These are phyloP conservation scores for Schwanniomyces polymorphus DNA, from an alignment of 805 yeast species.

Conservation along the genomic window DNA sequence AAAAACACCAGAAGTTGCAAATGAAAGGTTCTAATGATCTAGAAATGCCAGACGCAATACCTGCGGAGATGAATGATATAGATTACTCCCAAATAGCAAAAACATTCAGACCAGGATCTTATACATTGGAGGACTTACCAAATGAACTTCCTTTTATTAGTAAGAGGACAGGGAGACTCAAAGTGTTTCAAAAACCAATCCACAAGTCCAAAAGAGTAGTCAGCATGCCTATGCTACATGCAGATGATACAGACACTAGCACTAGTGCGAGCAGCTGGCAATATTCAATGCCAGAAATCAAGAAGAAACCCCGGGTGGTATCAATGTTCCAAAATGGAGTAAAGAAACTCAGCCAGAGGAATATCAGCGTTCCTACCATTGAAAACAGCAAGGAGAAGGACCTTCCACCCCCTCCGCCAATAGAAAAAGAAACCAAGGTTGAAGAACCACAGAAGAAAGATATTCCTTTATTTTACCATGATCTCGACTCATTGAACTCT, in stretches of 20 bases:
- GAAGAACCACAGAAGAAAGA: not conserved
- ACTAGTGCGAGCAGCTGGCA: not conserved
- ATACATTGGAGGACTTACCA: constrained; percentile 29
- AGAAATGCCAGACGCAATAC: constrained; percentile 24
- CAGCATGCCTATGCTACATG: constrained; percentile 18
- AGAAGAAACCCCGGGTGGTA: not conserved
- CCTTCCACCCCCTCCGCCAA: not conserved
- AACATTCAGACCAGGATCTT: constrained; percentile 25
- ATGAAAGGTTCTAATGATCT: constrained; percentile 18
- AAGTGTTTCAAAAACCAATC: constrained; percentile 12
- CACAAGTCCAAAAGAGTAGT: constrained; percentile 12
- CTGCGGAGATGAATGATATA: constrained; percentile 18
- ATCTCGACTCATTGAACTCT: not conserved
- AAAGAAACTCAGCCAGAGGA: not conserved
- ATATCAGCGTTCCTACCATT: not conserved
- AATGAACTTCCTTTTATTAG: constrained; percentile 20
- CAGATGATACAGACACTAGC: not conserved
- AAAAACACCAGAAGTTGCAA: constrained; percentile 11
- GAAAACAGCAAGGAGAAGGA: not conserved
- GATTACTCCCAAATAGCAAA: constrained; percentile 29
- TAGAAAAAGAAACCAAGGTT: not conserved
- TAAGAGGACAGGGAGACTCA: constrained; percentile 18
- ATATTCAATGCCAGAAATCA: not conserved
- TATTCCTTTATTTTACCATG: not conserved
- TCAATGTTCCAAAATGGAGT: not conserved